Evolutionary conservation across 1,284 basidiomycete species (phyloP).

Genomic region (Trametes polyzona): DNA sequence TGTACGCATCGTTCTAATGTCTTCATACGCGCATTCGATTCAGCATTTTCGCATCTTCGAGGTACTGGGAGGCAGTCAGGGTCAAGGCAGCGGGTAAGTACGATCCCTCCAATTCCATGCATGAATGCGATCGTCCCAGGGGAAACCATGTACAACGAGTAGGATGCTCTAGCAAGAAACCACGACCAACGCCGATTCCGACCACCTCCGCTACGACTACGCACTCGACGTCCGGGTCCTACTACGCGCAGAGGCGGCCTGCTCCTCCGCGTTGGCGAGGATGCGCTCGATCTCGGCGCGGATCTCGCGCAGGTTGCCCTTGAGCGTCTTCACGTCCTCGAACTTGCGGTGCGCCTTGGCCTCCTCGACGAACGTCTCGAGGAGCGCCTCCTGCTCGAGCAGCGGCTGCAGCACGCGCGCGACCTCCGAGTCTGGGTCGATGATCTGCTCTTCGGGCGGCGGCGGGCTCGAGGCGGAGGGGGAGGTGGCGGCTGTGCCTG

Average conservation of each 20-base stretch:
- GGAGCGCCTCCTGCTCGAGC: constrained; percentile 87
- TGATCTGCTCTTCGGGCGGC: constrained; percentile 36
- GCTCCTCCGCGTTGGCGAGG: constrained; percentile 46
- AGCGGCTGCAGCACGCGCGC: constrained; percentile 81
- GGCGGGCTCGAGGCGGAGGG: constrained; percentile 27
- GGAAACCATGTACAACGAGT: constrained; percentile 5
- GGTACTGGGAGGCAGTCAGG: too few species aligned
- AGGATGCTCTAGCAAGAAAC: constrained; percentile 3
- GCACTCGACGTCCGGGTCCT: constrained; percentile 1
- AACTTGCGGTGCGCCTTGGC: constrained; percentile 87
- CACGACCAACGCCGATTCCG: background rate
- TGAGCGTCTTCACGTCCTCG: constrained; percentile 84
- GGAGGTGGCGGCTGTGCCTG: constrained; percentile 24
- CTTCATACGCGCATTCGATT: constrained; percentile 10
- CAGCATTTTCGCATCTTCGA: too few species aligned
- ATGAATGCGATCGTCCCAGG: constrained; percentile 7
- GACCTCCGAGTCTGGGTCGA: constrained; percentile 70
- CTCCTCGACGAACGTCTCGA: constrained; percentile 84
- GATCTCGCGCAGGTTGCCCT: constrained; percentile 78
- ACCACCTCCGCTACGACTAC: background rate
- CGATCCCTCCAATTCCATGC: background rate
- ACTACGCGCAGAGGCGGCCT: background rate
- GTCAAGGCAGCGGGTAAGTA: background rate
- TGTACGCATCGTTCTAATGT: constrained; percentile 16
- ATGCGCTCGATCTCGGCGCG: constrained; percentile 78